Conservation (phyloP, 352 stramenopile genomes). For the Saprolegnia parasitica region DNA sequence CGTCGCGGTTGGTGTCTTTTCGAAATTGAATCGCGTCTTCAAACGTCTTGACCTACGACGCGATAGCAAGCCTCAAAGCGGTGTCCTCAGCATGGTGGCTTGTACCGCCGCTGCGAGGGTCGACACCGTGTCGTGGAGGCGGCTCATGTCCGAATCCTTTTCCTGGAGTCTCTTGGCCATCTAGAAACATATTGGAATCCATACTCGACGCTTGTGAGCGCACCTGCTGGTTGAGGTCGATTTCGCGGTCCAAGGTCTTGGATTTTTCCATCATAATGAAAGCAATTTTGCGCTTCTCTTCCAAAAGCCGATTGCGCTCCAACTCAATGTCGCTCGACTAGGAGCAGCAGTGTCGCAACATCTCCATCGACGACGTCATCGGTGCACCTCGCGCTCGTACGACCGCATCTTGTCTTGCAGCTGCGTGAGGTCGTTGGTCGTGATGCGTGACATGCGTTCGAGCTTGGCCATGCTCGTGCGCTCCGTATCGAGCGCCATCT, state of each 20-base stretch:
- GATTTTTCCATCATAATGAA: conserved; percentile 27
- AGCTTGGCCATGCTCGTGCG: not conserved
- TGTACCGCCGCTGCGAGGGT: not conserved
- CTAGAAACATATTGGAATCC: not conserved
- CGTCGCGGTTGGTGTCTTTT: conserved; percentile 16
- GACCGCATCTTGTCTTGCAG: conserved; percentile 12
- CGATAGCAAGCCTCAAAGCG: too few species aligned
- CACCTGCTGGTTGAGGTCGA: conserved; percentile 19
- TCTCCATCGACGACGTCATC: too few species aligned
- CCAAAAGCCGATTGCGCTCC: conserved; percentile 10
- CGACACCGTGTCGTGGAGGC: not conserved
- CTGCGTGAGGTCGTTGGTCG: conserved; percentile 2
- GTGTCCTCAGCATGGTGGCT: not conserved
- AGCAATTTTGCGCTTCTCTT: conserved; percentile 22
- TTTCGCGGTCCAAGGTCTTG: conserved; percentile 20
- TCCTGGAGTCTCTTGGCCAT: not conserved
- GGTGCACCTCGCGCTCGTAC: conserved; percentile 6
- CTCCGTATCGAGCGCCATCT: not conserved
- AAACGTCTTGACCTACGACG: not conserved
- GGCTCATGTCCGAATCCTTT: not conserved
- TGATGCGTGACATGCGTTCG: conserved; percentile 12
- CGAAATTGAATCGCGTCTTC: not conserved
- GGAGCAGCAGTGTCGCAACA: too few species aligned
- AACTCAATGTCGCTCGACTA: conserved; percentile 8
- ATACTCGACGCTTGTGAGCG: not conserved